These are phyloP conservation scores for Cladosporium sp. DNA, from an alignment of 2,329 filamentous ascomycete species.

Conservation along the genomic window DNA sequence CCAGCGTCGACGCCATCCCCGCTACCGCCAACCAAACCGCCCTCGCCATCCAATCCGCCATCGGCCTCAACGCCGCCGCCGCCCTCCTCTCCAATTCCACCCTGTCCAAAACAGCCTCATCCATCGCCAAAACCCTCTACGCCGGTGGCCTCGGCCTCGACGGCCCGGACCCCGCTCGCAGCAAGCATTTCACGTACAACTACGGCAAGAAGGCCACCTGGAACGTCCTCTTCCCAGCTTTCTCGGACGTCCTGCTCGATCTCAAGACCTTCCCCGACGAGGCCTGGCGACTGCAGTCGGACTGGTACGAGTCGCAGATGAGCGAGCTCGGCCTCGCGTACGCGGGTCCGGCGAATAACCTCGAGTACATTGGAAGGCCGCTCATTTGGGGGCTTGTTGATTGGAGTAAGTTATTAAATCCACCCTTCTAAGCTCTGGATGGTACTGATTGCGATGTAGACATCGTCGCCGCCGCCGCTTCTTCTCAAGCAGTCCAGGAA, in stretches of 20 bases:
- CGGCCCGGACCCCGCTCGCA: slow-evolving; percentile 18
- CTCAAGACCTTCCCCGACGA: slow-evolving; percentile 34
- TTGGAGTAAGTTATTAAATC: slow-evolving; percentile 17
- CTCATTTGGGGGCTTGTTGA: slow-evolving; percentile 22
- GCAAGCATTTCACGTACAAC: slow-evolving; percentile 38
- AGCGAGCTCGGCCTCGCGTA: slow-evolving; percentile 18
- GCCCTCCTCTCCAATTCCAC: slow-evolving; percentile 45
- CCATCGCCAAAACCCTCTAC: slow-evolving; percentile 19
- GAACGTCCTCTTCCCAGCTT: slow-evolving; percentile 48
- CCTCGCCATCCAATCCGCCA: slow-evolving; percentile 53
- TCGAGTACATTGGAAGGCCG: slow-evolving; percentile 14
- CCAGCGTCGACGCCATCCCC: slow-evolving; percentile 56
- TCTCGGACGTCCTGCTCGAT: slow-evolving; percentile 41
- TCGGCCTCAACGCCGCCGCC: slow-evolving; percentile 51
- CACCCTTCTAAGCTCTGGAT: neutral
- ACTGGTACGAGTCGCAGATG: slow-evolving; percentile 20
- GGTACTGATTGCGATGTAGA: slow-evolving; percentile 10
- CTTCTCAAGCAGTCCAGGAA: slow-evolving; percentile 14
- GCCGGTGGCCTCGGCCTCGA: slow-evolving; percentile 20
- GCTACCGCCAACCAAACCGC: slow-evolving; percentile 52
- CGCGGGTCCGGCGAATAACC: slow-evolving; percentile 17
- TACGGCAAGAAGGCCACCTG: slow-evolving; percentile 33
- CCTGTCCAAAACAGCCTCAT: slow-evolving; percentile 27
- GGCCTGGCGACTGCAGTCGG: slow-evolving; percentile 20
- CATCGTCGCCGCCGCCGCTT: slow-evolving; percentile 20